These are phyloP conservation scores for Penicillium turbatum DNA, from an alignment of 495 filamentous ascomycete genomes.

Conservation along the genomic window DNA sequence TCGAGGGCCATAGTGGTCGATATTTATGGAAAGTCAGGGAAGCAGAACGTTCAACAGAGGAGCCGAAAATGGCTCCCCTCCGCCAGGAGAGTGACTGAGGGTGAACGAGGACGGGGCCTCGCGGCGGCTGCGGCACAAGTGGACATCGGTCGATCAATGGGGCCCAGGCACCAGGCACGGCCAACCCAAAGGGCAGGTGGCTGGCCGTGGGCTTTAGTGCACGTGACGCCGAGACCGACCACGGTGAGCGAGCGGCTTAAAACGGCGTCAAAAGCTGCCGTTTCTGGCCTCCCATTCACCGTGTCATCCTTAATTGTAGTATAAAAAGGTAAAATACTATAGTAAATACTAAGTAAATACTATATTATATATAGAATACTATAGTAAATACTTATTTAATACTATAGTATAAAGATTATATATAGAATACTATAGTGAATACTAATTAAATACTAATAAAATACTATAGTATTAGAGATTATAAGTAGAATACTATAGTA, in stretches of 20 bases:
- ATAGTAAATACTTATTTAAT: no score
- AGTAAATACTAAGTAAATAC: no score
- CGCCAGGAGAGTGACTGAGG: slow-evolving; percentile 1
- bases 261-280: slow-evolving; percentile 16
- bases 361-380: no score
- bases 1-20: no score
- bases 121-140: neutral
- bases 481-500: no score
- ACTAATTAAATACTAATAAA: no score
- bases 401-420: no score
- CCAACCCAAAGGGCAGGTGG: slow-evolving; percentile 9
- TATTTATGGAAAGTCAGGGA: no score
- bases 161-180: slow-evolving; percentile 15
- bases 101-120: no score
- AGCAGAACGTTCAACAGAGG: slow-evolving; percentile 4
- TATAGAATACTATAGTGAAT: no score
- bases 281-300: slow-evolving; percentile 22
- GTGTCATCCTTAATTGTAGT: slow-evolving; percentile 15
- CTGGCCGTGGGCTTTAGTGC: slow-evolving; percentile 9
- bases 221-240: slow-evolving; percentile 17
- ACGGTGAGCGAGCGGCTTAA: slow-evolving; percentile 16
- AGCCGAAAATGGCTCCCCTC: slow-evolving; percentile 2
- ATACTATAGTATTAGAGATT: no score
- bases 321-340: no score
- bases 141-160: slow-evolving; percentile 2